Percentiles rank a stretch among this genome's conserved stretches.
phyloP scores from a whole-genome alignment of 164 flowering plant genomes.

The Saururus chinensis region DNA sequence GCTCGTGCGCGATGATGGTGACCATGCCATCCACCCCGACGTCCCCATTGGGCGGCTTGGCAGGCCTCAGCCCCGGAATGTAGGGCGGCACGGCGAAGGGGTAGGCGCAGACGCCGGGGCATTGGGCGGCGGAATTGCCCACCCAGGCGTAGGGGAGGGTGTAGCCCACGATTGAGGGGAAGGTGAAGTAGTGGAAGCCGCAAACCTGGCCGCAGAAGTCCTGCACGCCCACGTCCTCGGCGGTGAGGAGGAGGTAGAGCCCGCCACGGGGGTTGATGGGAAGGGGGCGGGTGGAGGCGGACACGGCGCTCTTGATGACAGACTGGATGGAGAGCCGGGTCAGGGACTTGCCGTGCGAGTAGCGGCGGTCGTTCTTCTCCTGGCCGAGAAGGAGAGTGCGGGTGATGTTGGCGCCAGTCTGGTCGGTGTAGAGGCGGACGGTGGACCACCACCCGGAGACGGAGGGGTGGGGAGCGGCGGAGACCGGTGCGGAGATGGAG shows the following conservation, averaged over 20 bases:
- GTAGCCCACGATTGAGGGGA: slow-evolving; percentile 73
- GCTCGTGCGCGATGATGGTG: slow-evolving; percentile 77
- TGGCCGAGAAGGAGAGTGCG: slow-evolving; percentile 37
- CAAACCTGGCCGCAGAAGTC: slow-evolving; percentile 80
- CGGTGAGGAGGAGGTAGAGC: slow-evolving; percentile 66
- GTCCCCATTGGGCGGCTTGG: slow-evolving; percentile 79
- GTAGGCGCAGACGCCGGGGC: slow-evolving; percentile 76
- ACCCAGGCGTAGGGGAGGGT: slow-evolving; percentile 95
- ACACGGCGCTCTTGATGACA: slow-evolving; percentile 67
- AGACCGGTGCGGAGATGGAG: slow-evolving; percentile 47
- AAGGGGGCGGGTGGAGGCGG: slow-evolving; percentile 48
- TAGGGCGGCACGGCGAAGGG: slow-evolving; percentile 67
- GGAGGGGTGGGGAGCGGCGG: slow-evolving; percentile 33
- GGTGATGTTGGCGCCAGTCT: slow-evolving; percentile 72
- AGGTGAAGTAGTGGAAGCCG: slow-evolving; percentile 94
- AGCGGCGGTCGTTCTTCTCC: slow-evolving; percentile 81
- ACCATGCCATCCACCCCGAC: slow-evolving; percentile 81
- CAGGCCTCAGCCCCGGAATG: slow-evolving; percentile 54
- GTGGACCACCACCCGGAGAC: slow-evolving; percentile 84
- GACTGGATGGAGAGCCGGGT: slow-evolving; percentile 75
- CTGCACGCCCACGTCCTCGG: slow-evolving; percentile 69
- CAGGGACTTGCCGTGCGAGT: slow-evolving; percentile 76
- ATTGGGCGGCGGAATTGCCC: slow-evolving; percentile 65
- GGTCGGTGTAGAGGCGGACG: slow-evolving; percentile 79
- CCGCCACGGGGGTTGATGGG: slow-evolving; percentile 63